These are phyloP conservation scores for Tothia fuscella DNA, from an alignment of 2,329 filamentous ascomycete species.

Conservation along the genomic window DNA sequence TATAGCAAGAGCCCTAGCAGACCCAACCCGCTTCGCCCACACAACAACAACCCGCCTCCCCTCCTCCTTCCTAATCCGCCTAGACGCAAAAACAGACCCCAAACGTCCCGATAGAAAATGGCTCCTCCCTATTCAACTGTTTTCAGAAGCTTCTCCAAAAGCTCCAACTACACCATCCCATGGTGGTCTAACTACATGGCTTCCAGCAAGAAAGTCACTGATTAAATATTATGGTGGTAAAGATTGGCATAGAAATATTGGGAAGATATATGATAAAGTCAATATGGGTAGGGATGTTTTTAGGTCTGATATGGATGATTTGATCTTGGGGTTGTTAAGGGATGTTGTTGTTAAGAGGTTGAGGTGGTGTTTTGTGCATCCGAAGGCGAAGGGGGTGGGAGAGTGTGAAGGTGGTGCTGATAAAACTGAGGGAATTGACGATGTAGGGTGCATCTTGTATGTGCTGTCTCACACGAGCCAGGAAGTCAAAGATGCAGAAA, in stretches of 20 bases:
- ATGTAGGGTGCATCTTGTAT: neutral
- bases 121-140: neutral
- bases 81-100: neutral
- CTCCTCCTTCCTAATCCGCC: constrained; percentile 8
- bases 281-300: too few species aligned
- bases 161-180: too few species aligned
- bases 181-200: too few species aligned
- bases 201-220: too few species aligned
- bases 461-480: neutral
- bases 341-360: constrained; percentile 2
- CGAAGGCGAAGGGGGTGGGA: neutral
- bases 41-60: constrained; percentile 8
- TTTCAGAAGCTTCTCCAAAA: neutral
- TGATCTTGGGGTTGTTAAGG: constrained; percentile 5
- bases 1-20: constrained; percentile 7
- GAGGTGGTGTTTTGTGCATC: constrained; percentile 4
- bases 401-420: neutral
- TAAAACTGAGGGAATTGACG: neutral
- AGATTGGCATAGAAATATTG: too few species aligned
- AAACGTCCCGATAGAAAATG: neutral
- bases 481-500: neutral
- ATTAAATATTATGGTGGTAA: too few species aligned
- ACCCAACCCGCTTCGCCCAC: neutral
- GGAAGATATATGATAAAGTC: too few species aligned
- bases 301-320: neutral